Evolutionary conservation across 805 yeast genomes (phyloP).

Genomic region (Scheffersomyces coipomensis): DNA sequence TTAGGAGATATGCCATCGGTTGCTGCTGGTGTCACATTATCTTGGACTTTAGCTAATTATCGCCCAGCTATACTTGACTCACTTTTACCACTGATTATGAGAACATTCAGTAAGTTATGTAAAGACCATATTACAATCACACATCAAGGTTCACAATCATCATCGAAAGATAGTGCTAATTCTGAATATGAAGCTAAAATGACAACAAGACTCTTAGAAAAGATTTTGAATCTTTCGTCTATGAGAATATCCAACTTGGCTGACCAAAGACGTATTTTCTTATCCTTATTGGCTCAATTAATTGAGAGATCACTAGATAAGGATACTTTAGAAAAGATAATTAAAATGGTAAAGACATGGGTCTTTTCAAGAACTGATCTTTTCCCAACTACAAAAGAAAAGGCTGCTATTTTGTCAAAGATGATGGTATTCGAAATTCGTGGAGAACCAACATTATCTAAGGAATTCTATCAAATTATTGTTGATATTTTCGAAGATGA

Average conservation of each 20-base stretch:
- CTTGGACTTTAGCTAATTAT: conserved; percentile 77
- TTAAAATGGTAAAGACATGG: conserved; percentile 82
- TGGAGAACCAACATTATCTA: conserved; percentile 76
- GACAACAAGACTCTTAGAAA: conserved; percentile 73
- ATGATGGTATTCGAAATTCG: conserved; percentile 91
- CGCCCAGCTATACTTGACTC: conserved; percentile 75
- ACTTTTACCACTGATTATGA: conserved; percentile 72
- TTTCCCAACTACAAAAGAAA: conserved; percentile 93
- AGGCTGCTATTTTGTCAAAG: conserved; percentile 88
- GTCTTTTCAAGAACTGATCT: conserved; percentile 78
- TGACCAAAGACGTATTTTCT: conserved; percentile 87
- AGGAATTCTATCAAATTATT: conserved; percentile 80
- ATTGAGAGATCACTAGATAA: conserved; percentile 86
- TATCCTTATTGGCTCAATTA: conserved; percentile 82
- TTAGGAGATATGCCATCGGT: conserved; percentile 70
- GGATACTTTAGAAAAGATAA: conserved; percentile 68
- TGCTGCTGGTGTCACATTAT: conserved; percentile 82
- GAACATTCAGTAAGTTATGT: conserved; percentile 84
- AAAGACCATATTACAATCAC: conserved; percentile 78
- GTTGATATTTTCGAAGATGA: conserved; percentile 85
- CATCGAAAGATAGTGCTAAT: conserved; percentile 27
- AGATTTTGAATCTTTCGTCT: conserved; percentile 73
- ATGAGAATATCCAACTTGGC: conserved; percentile 83
- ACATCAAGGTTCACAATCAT: conserved; percentile 42
- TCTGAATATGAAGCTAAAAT: conserved; percentile 74